A percentile compares a stretch with the other conserved stretches of the same genome.
These are phyloP conservation scores for Leccinellum luteum DNA, from an alignment of 768 basidiomycete genomes.

Conservation along the genomic window DNA sequence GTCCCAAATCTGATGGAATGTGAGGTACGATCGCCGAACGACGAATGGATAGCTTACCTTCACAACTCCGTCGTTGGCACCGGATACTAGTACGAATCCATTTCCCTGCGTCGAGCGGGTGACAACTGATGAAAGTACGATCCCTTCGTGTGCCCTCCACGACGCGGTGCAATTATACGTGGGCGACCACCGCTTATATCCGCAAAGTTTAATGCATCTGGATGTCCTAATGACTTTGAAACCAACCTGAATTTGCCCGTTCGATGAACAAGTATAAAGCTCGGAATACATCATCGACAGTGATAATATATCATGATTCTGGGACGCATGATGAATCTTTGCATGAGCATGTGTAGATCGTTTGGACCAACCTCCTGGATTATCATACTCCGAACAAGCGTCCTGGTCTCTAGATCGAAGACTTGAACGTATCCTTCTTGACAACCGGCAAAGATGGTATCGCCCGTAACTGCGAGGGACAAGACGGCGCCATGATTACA, in stretches of 20 bases:
- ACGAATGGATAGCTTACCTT: conserved; percentile 49
- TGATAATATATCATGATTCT: conserved; percentile 81
- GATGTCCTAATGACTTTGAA: background rate
- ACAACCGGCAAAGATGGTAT: conserved; percentile 88
- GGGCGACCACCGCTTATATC: conserved; percentile 68
- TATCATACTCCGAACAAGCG: conserved; percentile 81
- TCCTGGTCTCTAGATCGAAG: conserved; percentile 87
- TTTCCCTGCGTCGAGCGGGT: conserved; percentile 34
- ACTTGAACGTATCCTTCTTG: conserved; percentile 93
- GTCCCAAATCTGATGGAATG: conserved; percentile 50
- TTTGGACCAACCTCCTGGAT: conserved; percentile 63
- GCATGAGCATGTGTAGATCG: background rate
- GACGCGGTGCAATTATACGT: conserved; percentile 83
- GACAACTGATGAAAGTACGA: conserved; percentile 76
- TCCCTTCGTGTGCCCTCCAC: conserved; percentile 80
- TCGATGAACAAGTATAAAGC: conserved; percentile 63
- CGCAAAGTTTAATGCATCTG: background rate
- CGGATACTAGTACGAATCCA: conserved; percentile 56
- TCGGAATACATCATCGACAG: conserved; percentile 68
- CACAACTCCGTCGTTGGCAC: conserved; percentile 82
- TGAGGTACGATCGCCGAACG: background rate
- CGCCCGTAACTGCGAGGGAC: conserved; percentile 69
- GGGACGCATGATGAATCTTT: background rate
- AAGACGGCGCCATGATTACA: conserved; percentile 79
- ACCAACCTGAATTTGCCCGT: conserved; percentile 67